Base-by-base conservation (phyloP, 179 eudicot genomes). In the Beta macrorhiza region DNA sequence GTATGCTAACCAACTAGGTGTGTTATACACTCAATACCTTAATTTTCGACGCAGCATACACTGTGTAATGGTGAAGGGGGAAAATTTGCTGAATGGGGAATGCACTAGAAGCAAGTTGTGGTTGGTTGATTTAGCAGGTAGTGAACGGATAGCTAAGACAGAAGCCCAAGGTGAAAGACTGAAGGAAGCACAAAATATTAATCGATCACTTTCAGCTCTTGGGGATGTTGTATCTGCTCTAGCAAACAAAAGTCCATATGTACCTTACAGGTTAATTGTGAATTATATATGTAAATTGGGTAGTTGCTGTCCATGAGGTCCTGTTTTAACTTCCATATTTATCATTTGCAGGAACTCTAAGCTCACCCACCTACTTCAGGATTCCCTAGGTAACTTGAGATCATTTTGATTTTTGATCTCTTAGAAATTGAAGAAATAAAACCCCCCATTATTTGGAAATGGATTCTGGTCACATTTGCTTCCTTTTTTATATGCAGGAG, bases 351-450 rank as follows among this genome's bases (percentile, higher is more conserved):
- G 99, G 92, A 95, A 95, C 84, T 95, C 98, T 67, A 95, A 93
- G 91, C 99, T 95, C 78, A 93, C 99, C 49, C 98, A 95, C 85
- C 85, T 95, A 86, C 98, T 95, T 80, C 99, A 95, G 84, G 99
- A 95, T 87, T 95, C 99, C 67, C 83, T 95, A 90, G 99, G 99
- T 95, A 92, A 57, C 17, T 5, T 68, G 17, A 20, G 42, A 37
- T 56, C 76, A 42, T 9, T 74, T 71, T 51, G 22, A 25, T n/a
- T 65, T 53, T 8, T 37, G 42, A 14, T 10, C 22, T 59, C 7
- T 47, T 15, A 17, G 61, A 55, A 78, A 22, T 67, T 22, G 63
- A 22, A 45, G 32, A 37, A 56, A 37, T 4, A 25, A 5, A 63
- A n/a, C 1, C 0, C 65, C 65, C 49, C 42, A 3, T 4, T 56